Conservation (phyloP, 768 basidiomycete genomes). For the Hemileccinum rubropunctum region DNA sequence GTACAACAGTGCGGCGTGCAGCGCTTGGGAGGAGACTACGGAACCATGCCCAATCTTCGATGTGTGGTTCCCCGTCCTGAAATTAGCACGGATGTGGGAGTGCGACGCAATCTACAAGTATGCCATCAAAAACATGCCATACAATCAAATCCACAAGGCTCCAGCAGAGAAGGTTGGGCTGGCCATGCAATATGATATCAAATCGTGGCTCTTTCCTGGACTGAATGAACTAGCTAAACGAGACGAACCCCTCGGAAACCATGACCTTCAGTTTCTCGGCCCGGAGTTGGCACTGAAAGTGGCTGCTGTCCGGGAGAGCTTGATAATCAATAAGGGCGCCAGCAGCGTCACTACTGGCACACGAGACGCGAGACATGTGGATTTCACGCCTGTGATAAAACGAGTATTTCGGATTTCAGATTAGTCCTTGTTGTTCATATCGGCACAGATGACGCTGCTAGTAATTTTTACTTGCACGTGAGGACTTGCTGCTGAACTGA, state of each 20-base stretch:
- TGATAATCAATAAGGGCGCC: not conserved
- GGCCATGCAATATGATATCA: constrained; percentile 30
- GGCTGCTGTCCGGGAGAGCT: constrained; percentile 22
- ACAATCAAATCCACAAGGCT: not conserved
- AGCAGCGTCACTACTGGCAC: not conserved
- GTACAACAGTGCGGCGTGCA: not conserved
- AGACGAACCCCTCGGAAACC: constrained; percentile 14
- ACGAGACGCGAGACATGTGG: constrained; percentile 2
- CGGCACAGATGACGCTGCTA: too few species aligned
- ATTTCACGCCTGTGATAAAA: constrained; percentile 16
- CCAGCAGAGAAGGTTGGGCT: constrained; percentile 31
- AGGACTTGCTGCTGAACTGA: not conserved
- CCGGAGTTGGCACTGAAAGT: constrained; percentile 18
- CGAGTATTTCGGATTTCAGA: constrained; percentile 7
- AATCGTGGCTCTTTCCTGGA: constrained; percentile 33
- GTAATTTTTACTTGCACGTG: not conserved
- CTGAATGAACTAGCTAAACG: constrained; percentile 20
- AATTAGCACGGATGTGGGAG: constrained; percentile 39
- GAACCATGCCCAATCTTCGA: constrained; percentile 4
- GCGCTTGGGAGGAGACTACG: not conserved
- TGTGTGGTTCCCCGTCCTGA: constrained; percentile 39
- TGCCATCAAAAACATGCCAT: constrained; percentile 31
- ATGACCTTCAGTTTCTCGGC: constrained; percentile 15
- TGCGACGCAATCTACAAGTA: constrained; percentile 29
- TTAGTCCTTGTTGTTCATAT: not conserved